Conservation (phyloP, 2,329 filamentous ascomycete genomes). For the Neoarthrinium moseri region DNA sequence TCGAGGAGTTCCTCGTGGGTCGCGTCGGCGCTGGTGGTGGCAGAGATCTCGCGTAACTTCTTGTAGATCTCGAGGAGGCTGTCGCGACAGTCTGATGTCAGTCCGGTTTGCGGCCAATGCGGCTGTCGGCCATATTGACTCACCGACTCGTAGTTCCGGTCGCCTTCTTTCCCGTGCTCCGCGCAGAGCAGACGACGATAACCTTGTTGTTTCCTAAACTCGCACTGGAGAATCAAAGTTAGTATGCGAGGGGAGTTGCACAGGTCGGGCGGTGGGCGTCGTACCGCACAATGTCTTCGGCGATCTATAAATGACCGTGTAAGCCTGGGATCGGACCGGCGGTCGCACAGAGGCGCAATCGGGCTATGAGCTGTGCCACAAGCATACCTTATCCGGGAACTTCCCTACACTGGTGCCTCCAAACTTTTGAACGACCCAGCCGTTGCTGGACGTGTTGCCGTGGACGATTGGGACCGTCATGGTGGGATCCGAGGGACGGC, state of each 20-base stretch:
- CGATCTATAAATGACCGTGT: constrained; percentile 41
- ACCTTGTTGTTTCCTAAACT: constrained; percentile 69
- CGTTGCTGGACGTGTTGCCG: constrained; percentile 35
- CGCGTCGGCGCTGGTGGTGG: constrained; percentile 50
- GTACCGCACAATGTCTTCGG: constrained; percentile 68
- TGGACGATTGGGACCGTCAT: constrained; percentile 15
- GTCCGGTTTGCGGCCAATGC: constrained; percentile 10
- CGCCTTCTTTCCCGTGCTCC: constrained; percentile 90
- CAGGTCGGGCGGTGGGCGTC: constrained; percentile 15
- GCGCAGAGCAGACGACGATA: constrained; percentile 91
- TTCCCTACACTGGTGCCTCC: constrained; percentile 95
- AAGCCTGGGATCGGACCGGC: constrained; percentile 8
- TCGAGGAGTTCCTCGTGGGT: constrained; percentile 54
- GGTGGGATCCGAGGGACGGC: neutral
- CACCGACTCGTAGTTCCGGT: constrained; percentile 94
- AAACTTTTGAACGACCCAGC: constrained; percentile 93
- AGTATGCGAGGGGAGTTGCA: neutral
- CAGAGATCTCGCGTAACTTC: constrained; percentile 53
- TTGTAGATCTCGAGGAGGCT: constrained; percentile 61
- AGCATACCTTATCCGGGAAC: constrained; percentile 68
- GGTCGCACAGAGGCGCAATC: constrained; percentile 8
- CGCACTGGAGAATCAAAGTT: constrained; percentile 38
- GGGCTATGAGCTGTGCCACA: constrained; percentile 25
- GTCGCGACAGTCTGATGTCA: constrained; percentile 14
- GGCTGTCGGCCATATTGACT: constrained; percentile 36